Base-by-base conservation (phyloP, 352 stramenopile genomes). In the Aphanomyces astaci region DNA sequence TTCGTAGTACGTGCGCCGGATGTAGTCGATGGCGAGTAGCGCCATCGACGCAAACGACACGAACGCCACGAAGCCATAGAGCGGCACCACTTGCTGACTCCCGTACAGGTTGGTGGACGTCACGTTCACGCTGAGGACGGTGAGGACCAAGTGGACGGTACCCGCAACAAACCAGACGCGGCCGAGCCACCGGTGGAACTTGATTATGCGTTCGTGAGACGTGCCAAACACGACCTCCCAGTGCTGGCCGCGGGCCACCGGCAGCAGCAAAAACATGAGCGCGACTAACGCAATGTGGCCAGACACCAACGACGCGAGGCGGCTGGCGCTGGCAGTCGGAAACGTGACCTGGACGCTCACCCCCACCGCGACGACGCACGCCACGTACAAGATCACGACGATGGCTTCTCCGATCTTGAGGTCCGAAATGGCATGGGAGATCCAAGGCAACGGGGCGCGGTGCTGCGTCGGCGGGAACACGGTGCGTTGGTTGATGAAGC, bases 171-270 rank as follows among this genome's bases (percentile, higher is more conserved):
- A 83, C 68, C 88, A 75, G 30, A 75, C 55, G 54, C 90, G 63
- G 4, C 82, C 85, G 25, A 93, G 74, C 85, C 85, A 93, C 63
- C 85, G 85, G 70, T 93, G 85, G 53, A 91, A 91, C 76, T 90
- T 91, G 73, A 91, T 67, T 27, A 92, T 89, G 19, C 84, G 84
- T 62, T 92, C 84, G 45, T 91, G 90, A 32, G 82, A 90, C 60
- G 72, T 86, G 64, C 80, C 80, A 39, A 92, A 92, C 55, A 88
- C 75, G 17, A 86, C 62, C 11, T 78, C 82, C 82, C 82, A 91
- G 22, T 91, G 69, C 43, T 60, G 56, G 27, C 90, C 69, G 10
- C 77, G 73, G 7, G 84, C 71, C 0, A 93, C 76, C 0, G 84
- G 84, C 0, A 93, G 73, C 27, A 93, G 79, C 59, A 93, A 64